Percentiles rank a stretch among this genome's conserved stretches.
phyloP scores from a whole-genome alignment of 1,284 basidiomycete genomes.

The Erythrobasidium hasegawianum region DNA sequence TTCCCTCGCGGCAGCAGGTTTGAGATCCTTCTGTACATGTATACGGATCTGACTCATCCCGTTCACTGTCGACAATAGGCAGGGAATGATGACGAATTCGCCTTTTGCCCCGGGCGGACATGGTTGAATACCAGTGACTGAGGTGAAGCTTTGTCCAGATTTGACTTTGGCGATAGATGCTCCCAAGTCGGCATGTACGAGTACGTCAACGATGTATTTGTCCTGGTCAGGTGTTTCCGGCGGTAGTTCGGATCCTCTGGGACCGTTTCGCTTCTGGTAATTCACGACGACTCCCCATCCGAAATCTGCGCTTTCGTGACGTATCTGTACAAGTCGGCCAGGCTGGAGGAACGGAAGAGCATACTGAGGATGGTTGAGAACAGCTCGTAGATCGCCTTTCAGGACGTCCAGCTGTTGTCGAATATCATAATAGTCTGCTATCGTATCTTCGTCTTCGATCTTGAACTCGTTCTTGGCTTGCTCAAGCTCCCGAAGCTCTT shows the following conservation, averaged over 20 bases:
- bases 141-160: slow-evolving; percentile 42
- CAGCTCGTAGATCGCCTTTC: slow-evolving; percentile 75
- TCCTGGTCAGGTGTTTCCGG: slow-evolving; percentile 75
- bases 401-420: slow-evolving; percentile 88
- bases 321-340: slow-evolving; percentile 84
- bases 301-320: slow-evolving; percentile 81
- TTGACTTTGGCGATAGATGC: slow-evolving; percentile 58
- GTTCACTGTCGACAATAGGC: slow-evolving; percentile 81
- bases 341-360: slow-evolving; percentile 87
- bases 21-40: slow-evolving; percentile 83
- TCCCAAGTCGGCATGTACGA: slow-evolving; percentile 73
- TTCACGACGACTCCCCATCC: slow-evolving; percentile 94
- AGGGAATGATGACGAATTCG: slow-evolving; percentile 79
- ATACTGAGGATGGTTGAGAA: slow-evolving; percentile 92
- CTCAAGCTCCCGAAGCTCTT: slow-evolving; percentile 74
- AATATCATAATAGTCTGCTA: slow-evolving; percentile 86
- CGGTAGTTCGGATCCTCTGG: slow-evolving; percentile 50
- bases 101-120: slow-evolving; percentile 65
- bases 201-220: slow-evolving; percentile 89
- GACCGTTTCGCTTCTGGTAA: slow-evolving; percentile 69
- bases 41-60: slow-evolving; percentile 82
- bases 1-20: slow-evolving; percentile 68
- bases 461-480: slow-evolving; percentile 62
- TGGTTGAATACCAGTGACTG: slow-evolving; percentile 67
- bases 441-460: slow-evolving; percentile 76